Percentiles rank a stretch among this genome's conserved stretches.
These are phyloP conservation scores for Tuber indicum DNA, from an alignment of 495 filamentous ascomycete species.

Conservation along the genomic window DNA sequence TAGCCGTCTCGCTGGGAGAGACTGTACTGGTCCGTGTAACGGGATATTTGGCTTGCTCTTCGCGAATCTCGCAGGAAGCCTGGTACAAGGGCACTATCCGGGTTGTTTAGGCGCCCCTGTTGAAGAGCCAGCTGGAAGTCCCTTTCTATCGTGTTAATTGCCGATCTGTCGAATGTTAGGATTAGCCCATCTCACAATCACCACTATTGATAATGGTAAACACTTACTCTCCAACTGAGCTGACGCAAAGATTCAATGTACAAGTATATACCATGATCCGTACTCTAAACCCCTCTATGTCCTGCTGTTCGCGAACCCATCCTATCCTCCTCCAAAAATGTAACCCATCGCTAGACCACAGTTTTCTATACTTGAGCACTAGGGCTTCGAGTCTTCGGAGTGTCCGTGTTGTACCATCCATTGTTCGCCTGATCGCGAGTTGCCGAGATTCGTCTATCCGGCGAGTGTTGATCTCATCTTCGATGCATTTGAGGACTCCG, in stretches of 20 bases:
- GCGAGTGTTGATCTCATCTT: background rate
- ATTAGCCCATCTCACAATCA: background rate
- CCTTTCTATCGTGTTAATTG: background rate
- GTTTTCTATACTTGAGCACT: conserved; percentile 2
- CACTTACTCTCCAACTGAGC: background rate
- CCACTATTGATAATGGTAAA: background rate
- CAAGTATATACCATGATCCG: background rate
- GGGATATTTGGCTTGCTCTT: background rate
- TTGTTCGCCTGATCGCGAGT: background rate
- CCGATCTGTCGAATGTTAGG: background rate
- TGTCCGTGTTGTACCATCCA: background rate
- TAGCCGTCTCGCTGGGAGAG: background rate
- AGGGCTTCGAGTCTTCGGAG: background rate
- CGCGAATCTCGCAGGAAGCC: background rate
- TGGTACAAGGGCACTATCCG: background rate
- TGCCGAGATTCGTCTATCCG: background rate
- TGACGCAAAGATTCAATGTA: background rate
- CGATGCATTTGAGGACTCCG: background rate
- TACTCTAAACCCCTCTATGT: background rate
- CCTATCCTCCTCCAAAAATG: background rate
- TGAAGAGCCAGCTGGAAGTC: background rate
- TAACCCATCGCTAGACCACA: background rate
- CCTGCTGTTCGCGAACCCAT: background rate
- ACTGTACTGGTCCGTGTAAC: background rate
- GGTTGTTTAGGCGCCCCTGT: background rate